Percentiles rank a stretch among this genome's conserved stretches.
Evolutionary conservation across 495 filamentous ascomycete species (phyloP).

Genomic region (Aspergillus taichungensis): DNA sequence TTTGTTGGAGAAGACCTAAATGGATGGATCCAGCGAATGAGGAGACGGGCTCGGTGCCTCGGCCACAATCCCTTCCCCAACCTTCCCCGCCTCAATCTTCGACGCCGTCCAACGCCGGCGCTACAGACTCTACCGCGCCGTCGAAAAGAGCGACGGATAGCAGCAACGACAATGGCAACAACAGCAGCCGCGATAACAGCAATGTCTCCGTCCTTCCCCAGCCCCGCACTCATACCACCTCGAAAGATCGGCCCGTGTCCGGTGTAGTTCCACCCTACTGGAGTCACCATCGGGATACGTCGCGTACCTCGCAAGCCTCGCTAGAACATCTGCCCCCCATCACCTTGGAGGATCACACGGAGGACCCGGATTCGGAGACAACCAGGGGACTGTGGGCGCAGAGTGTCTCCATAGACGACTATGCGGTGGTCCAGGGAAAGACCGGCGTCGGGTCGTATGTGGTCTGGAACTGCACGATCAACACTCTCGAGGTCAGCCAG

Average conservation of each 20-base stretch:
- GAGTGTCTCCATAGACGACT: constrained; percentile 56
- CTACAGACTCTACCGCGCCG: too few species aligned
- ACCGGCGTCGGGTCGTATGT: constrained; percentile 62
- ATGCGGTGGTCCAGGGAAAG: constrained; percentile 53
- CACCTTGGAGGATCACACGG: constrained; percentile 62
- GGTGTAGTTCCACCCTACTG: constrained; percentile 43
- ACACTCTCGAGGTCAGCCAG: constrained; percentile 57
- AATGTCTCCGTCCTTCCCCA: constrained; percentile 9
- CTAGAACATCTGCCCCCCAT: constrained; percentile 39
- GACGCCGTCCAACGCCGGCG: not conserved
- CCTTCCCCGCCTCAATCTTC: constrained; percentile 14
- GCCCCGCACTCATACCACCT: constrained; percentile 3
- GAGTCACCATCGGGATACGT: constrained; percentile 37
- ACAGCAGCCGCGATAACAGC: not conserved
- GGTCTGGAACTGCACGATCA: constrained; percentile 63
- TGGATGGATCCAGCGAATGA: constrained; percentile 45
- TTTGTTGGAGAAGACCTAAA: constrained; percentile 19
- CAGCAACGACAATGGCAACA: constrained; percentile 1
- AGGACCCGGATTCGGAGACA: constrained; percentile 48
- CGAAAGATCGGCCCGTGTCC: constrained; percentile 30
- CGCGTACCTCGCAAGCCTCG: constrained; percentile 37
- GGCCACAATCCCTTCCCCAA: constrained; percentile 17
- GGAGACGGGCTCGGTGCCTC: constrained; percentile 29
- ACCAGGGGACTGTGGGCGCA: constrained; percentile 59
- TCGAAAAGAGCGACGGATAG: too few species aligned